Percentiles rank a stretch among this genome's conserved stretches.
phyloP scores from a whole-genome alignment of 2,329 filamentous ascomycete species.

The Ceratocystis papillata region DNA sequence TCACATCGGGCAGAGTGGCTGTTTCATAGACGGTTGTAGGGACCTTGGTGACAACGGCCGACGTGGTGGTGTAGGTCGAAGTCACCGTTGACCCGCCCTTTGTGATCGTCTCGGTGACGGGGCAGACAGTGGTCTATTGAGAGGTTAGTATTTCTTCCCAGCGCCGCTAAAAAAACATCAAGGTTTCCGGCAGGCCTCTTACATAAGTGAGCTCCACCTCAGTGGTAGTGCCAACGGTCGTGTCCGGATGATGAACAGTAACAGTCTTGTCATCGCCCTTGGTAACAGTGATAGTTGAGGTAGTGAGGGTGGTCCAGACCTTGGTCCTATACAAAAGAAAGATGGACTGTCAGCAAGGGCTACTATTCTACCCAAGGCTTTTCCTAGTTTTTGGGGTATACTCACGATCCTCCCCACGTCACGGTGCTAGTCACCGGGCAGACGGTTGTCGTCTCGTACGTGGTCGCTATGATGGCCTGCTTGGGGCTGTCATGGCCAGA shows the following conservation, averaged over 20 bases:
- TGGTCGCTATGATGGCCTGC: conserved; percentile 3
- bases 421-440: conserved; percentile 27
- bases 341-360: neutral
- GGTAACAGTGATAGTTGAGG: conserved; percentile 19
- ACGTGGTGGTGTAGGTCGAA: conserved; percentile 21
- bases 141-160: conserved; percentile 8
- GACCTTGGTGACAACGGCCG: conserved; percentile 15
- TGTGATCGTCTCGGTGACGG: conserved; percentile 23
- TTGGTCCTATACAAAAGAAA: conserved; percentile 13
- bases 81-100: conserved; percentile 19
- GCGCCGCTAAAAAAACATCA: neutral
- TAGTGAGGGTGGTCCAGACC: conserved; percentile 14
- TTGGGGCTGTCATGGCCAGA: neutral
- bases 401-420: conserved; percentile 27
- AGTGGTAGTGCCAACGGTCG: conserved; percentile 18
- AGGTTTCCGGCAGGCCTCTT: neutral
- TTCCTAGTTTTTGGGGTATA: neutral
- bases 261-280: conserved; percentile 15
- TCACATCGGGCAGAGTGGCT: conserved; percentile 16
- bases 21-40: conserved; percentile 19
- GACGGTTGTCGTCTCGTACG: conserved; percentile 18
- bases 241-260: conserved; percentile 13
- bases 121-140: conserved; percentile 20
- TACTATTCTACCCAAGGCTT: neutral
- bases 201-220: conserved; percentile 21